Percentiles rank a stretch among this genome's conserved stretches.
Conservation (phyloP, 2,329 filamentous ascomycete genomes). For the Talaromyces sp. region DNA sequence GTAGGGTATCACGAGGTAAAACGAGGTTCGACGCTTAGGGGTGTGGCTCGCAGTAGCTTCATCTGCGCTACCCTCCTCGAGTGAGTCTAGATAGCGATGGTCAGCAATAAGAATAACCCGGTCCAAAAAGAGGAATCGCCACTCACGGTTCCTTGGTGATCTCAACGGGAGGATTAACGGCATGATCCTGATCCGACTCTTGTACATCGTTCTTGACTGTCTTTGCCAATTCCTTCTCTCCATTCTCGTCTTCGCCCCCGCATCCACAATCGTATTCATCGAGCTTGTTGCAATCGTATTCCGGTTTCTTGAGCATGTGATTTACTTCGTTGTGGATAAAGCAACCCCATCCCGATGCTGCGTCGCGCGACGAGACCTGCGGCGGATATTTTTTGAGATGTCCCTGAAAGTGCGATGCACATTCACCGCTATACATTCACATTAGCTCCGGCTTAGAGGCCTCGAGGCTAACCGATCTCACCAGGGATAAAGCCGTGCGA, state of each 20-base stretch:
- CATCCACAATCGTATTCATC: constrained; percentile 67
- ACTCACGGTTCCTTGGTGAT: constrained; percentile 38
- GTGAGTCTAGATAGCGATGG: constrained; percentile 15
- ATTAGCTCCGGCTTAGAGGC: background rate
- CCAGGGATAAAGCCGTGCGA: constrained; percentile 64
- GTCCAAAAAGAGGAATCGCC: background rate
- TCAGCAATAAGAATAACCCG: background rate
- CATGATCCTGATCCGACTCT: constrained; percentile 22
- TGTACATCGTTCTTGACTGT: constrained; percentile 15
- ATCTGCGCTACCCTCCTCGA: constrained; percentile 17
- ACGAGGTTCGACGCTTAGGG: background rate
- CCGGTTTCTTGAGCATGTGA: constrained; percentile 56
- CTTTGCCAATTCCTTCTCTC: constrained; percentile 15
- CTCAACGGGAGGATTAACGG: constrained; percentile 28
- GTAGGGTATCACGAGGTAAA: constrained; percentile 12
- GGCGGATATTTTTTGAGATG: constrained; percentile 62
- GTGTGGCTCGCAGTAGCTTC: background rate
- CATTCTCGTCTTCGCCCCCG: constrained; percentile 47
- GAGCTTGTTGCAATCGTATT: constrained; percentile 63
- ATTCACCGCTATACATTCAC: constrained; percentile 53
- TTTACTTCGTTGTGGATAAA: constrained; percentile 67
- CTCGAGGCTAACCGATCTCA: constrained; percentile 26
- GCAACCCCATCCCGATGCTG: constrained; percentile 64
- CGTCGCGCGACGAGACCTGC: constrained; percentile 59
- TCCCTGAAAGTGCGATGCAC: constrained; percentile 60